phyloP scores from a whole-genome alignment of 306 rosid genomes.

The Acacia confusa region DNA sequence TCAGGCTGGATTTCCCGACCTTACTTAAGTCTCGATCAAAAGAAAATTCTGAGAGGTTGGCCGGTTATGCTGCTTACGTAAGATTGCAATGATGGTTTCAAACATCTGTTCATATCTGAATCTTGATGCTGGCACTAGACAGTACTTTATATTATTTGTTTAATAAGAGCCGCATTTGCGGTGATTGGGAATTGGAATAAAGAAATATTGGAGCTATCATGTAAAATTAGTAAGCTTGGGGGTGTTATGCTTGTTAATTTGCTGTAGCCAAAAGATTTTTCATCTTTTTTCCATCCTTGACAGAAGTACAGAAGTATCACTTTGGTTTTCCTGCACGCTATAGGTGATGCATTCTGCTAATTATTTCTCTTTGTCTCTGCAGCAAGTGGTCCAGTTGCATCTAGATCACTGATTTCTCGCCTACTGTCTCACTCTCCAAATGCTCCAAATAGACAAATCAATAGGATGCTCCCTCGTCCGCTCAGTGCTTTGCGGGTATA shows the following conservation, averaged over 20 bases:
- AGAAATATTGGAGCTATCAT: neutral
- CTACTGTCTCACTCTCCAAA: constrained; percentile 55
- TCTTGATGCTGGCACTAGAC: neutral
- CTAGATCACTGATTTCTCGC: constrained; percentile 75
- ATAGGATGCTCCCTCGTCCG: constrained; percentile 47
- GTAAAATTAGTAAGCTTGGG: neutral
- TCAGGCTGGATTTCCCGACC: neutral
- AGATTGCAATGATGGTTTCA: neutral
- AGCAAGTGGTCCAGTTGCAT: constrained; percentile 71
- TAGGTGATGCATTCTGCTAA: constrained; percentile 28
- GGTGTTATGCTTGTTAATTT: constrained; percentile 5
- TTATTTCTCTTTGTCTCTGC: constrained; percentile 41
- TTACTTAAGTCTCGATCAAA: neutral
- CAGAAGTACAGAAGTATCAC: constrained; percentile 8
- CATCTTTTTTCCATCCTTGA: constrained; percentile 17
- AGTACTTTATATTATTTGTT: neutral
- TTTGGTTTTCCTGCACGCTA: neutral
- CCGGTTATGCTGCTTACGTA: neutral
- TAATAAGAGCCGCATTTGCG: neutral
- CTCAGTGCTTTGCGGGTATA: constrained; percentile 78
- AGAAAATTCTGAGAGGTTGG: neutral
- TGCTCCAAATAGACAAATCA: constrained; percentile 41
- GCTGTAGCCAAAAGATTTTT: neutral
- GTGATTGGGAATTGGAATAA: constrained; percentile 14
- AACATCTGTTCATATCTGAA: neutral